Evolutionary conservation across 2,329 filamentous ascomycete species (phyloP).

Genomic region (Aspergillus pseudonomiae): DNA sequence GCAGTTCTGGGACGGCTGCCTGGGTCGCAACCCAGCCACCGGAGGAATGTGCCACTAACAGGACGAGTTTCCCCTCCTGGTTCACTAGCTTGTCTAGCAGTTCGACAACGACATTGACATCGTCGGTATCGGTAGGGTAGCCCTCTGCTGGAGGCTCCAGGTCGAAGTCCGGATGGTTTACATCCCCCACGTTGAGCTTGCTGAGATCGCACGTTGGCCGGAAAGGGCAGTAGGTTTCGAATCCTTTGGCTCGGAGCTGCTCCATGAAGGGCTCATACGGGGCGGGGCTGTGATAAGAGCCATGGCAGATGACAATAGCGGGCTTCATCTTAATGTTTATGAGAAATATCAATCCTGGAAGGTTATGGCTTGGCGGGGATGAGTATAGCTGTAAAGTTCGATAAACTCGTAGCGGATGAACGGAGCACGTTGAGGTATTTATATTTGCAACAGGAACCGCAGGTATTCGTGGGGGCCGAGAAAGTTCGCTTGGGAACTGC

Average conservation of each 20-base stretch:
- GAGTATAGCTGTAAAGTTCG: background rate
- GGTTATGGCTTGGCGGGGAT: background rate
- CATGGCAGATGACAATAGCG: slow-evolving; percentile 16
- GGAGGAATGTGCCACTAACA: slow-evolving; percentile 37
- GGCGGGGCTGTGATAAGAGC: slow-evolving; percentile 28
- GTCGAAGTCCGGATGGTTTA: slow-evolving; percentile 10
- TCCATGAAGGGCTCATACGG: slow-evolving; percentile 33
- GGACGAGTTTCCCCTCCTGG: slow-evolving; percentile 29
- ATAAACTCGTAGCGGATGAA: rapidly evolving
- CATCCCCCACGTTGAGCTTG: slow-evolving; percentile 56
- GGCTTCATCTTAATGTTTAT: background rate
- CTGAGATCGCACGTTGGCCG: slow-evolving; percentile 52
- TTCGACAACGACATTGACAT: background rate
- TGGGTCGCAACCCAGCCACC: slow-evolving; percentile 40
- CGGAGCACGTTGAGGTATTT: background rate
- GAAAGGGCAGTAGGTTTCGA: slow-evolving; percentile 39
- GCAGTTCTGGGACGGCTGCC: slow-evolving; percentile 30
- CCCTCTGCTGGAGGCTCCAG: background rate
- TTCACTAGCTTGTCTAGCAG: slow-evolving; percentile 1
- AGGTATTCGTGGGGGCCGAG: no score
- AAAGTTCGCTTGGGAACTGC: no score
- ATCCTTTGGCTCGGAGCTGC: slow-evolving; percentile 24
- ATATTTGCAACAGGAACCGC: background rate
- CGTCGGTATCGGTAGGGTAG: slow-evolving; percentile 6
- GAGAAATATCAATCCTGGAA: background rate